Conservation (phyloP, 2,329 filamentous ascomycete genomes). For the Aspergillus quadrilineatus region DNA sequence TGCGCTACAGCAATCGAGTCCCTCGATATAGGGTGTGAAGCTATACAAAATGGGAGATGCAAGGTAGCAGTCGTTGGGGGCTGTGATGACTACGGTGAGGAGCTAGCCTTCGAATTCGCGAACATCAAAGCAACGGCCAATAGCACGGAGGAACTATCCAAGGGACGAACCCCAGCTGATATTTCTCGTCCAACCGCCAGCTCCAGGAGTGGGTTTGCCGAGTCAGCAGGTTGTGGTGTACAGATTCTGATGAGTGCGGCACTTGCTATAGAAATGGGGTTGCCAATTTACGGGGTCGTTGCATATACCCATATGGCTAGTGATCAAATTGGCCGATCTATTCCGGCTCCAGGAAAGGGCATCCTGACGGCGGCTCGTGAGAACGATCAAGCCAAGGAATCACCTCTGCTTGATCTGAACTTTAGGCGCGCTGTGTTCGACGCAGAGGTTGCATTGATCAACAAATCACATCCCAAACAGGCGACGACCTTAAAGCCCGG, state of each 20-base stretch:
- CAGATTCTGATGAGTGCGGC: constrained; percentile 11
- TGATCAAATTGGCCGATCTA: constrained; percentile 94
- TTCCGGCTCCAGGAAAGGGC: constrained; percentile 92
- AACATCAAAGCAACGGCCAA: constrained; percentile 99
- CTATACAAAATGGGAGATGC: constrained; percentile 94
- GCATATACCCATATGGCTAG: constrained; percentile 53
- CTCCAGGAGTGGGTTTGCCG: constrained; percentile 95
- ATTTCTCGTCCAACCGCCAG: constrained; percentile 96
- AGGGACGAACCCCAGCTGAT: constrained; percentile 86
- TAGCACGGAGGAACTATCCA: constrained; percentile 85
- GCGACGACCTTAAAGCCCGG: not conserved
- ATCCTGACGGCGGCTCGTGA: constrained; percentile 79
- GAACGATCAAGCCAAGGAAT: constrained; percentile 79
- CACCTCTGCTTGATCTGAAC: constrained; percentile 88
- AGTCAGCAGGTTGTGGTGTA: constrained; percentile 86
- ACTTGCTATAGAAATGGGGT: constrained; percentile 12
- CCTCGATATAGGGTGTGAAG: constrained; percentile 92
- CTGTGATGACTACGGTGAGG: constrained; percentile 96
- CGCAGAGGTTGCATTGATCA: constrained; percentile 84
- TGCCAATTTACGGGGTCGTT: constrained; percentile 12
- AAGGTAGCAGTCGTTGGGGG: constrained; percentile 93
- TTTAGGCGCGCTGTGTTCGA: constrained; percentile 91
- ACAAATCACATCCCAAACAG: constrained; percentile 30
- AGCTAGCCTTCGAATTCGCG: constrained; percentile 96
- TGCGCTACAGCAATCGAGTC: constrained; percentile 96